Conservation (phyloP, 2,329 filamentous ascomycete genomes). For the Exophiala xenobiotica region DNA sequence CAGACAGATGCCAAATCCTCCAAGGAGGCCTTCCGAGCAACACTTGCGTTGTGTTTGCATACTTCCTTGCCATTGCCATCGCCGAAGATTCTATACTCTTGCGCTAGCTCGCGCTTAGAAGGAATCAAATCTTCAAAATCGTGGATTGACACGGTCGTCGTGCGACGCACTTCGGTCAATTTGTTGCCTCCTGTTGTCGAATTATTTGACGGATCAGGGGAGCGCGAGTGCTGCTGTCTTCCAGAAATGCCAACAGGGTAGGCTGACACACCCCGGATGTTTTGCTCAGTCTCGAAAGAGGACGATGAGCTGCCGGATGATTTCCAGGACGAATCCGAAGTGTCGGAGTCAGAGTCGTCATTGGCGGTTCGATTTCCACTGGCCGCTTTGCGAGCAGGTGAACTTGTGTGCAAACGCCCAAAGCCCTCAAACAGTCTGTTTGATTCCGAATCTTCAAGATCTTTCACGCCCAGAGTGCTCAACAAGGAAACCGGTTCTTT, state of each 20-base stretch:
- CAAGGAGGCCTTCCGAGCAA: conserved; percentile 70
- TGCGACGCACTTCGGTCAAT: conserved; percentile 46
- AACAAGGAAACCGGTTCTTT: conserved; percentile 52
- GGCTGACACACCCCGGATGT: conserved; percentile 50
- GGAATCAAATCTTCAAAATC: conserved; percentile 67
- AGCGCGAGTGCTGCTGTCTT: conserved; percentile 54
- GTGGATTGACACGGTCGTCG: conserved; percentile 73
- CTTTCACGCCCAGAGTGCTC: conserved; percentile 48
- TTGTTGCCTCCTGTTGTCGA: conserved; percentile 57
- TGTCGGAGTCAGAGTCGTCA: conserved; percentile 46
- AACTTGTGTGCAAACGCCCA: conserved; percentile 56
- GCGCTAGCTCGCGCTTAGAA: conserved; percentile 72
- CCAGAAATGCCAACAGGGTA: conserved; percentile 12
- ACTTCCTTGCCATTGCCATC: conserved; percentile 76
- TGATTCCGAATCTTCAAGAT: conserved; percentile 49
- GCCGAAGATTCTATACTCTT: conserved; percentile 80
- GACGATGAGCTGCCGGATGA: conserved; percentile 58
- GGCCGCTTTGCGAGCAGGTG: conserved; percentile 47
- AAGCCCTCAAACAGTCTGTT: conserved; percentile 63
- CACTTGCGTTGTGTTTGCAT: conserved; percentile 77
- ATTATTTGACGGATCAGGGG: conserved; percentile 48
- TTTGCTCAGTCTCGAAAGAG: conserved; percentile 46
- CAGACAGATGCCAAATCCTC: conserved; percentile 77
- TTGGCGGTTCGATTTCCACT: conserved; percentile 43
- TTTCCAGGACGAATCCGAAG: conserved; percentile 55